Base-by-base conservation (phyloP, 345 rosid species). In the Aurinia saxatilis region DNA sequence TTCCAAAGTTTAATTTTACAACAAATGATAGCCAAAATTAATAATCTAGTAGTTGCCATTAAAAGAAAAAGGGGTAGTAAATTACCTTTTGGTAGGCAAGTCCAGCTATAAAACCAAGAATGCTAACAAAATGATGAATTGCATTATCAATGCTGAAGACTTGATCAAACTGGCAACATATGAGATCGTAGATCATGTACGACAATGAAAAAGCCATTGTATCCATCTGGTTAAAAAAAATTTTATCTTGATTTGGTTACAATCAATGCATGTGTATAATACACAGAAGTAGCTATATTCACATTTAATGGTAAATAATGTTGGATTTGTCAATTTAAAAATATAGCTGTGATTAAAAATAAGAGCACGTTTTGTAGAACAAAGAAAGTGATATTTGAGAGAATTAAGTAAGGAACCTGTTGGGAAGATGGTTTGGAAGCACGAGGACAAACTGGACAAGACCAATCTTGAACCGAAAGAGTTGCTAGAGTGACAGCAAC, bases 71-170 rank as follows among this genome's bases (percentile, higher is more conserved):
- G n/a, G n/a, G 5, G 6, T 3, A 27, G 1, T 27, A 27, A 27
- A 3, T 2, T 70, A 88, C 98, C 98, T 71, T 76, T 45, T 67
- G 63, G 65, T 83, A 83, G n/a, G 31, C 49, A 56, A 92, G 68
- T 14, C 88, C 88, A 7, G 93, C 96, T 21, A 67, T 74, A 38
- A 85, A 14, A 46, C 96, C 95, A 70, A 82, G 63, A 41, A 92
- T 86, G 77, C 95, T 75, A n/a, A 92, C 90, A 81, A 77, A 69
- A 75, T 92, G 98, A 73, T 92, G 96, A 62, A 87, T 57, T 0
- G 75, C 72, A 53, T 83, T 89, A 73, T 83, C 96, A 19, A 86
- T 29, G 61, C 34, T 65, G 19, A 76, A 11, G 27, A 45, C 62
- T 72, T 66, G 11, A 49, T 74, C 96, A 19, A 82, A 82, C 1